Evolutionary conservation across 257 asterid genomes (phyloP), one percentile per base, ranked within the genome.

Genomic region (Solanum clarkiae): DNA sequence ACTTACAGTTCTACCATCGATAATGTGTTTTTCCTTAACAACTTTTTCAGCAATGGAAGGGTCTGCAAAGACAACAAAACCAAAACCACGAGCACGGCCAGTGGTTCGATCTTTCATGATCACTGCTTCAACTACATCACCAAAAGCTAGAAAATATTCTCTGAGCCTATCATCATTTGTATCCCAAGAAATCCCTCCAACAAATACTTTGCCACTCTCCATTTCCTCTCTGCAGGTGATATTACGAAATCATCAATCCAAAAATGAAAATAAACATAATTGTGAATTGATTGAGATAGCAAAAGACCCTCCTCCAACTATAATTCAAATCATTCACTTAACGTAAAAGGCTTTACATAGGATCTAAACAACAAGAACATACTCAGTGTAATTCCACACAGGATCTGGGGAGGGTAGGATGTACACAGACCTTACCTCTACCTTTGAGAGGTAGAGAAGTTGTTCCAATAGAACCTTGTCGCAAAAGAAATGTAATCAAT

Each of bases 121-220:
- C 88, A 93, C 90, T 74, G 93, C 93, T 86, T 93, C 95, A 5
- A 88, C 88, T n/a, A 93, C 93, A 80, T 93, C 92, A 32, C 97
- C 97, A 86, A 88, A 93, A 75, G 91, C 65, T 84, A 86, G 86
- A 77, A 93, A 93, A 92, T 92, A 93, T 88, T 90, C 92, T n/a
- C 86, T 89, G 72, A 93, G 88, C 20, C 95, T 92, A 82, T 89
- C 95, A 56, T 92, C 96, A 59, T 88, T 90, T 22, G 97, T 93
- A 86, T 93, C 97, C 97, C 97, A 92, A 3, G 97, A 93, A 84
- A 93, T 92, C 90, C 97, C 97, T 87, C 97, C 97, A 81, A 93
- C 85, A 84, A 93, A 93, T 63, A 93, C 16, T 87, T 93, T 93
- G 75, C 95, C 92, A 84, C 90, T 80, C 57, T 92, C 94, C 90